A percentile compares a stretch with the other conserved stretches of the same genome.
phyloP scores from a whole-genome alignment of 352 stramenopile species.

The Pythium oligandrum region DNA sequence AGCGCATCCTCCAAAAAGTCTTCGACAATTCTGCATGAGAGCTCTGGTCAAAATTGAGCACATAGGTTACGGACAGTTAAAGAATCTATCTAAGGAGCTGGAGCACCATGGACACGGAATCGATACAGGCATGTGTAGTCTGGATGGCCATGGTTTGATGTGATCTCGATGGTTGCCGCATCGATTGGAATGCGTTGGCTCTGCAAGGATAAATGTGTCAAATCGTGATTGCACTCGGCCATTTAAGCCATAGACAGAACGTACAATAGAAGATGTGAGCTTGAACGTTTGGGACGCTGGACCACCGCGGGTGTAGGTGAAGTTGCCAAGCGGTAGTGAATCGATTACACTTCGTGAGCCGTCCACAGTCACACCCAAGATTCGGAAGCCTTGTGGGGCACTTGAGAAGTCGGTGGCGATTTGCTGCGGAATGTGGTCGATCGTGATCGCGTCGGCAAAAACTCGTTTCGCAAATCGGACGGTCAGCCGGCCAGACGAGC shows the following conservation, averaged over 20 bases:
- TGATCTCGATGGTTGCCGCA: constrained; percentile 68
- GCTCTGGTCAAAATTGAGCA: too few species aligned
- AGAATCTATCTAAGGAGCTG: background rate
- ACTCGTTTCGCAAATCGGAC: constrained; percentile 70
- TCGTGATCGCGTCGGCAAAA: constrained; percentile 55
- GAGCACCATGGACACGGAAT: constrained; percentile 71
- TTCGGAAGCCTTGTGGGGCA: constrained; percentile 55
- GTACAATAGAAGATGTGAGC: constrained; percentile 39
- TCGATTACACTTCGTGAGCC: constrained; percentile 36
- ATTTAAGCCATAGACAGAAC: background rate
- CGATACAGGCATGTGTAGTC: constrained; percentile 90
- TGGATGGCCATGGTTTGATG: constrained; percentile 78
- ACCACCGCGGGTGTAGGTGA: constrained; percentile 53
- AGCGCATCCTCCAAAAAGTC: constrained; percentile 28
- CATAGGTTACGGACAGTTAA: too few species aligned
- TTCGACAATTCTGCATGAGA: background rate
- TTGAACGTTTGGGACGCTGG: constrained; percentile 64
- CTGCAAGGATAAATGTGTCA: background rate
- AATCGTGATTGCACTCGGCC: too few species aligned
- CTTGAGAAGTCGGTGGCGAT: constrained; percentile 70
- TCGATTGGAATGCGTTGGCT: constrained; percentile 45
- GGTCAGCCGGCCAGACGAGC: constrained; percentile 55
- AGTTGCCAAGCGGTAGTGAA: constrained; percentile 65
- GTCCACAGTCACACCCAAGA: constrained; percentile 50
- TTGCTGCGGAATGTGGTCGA: constrained; percentile 75